A percentile compares a stretch with the other conserved stretches of the same genome.
Evolutionary conservation across 108 stramenopile species (phyloP).

Genomic region (Stephanodiscus triporus): DNA sequence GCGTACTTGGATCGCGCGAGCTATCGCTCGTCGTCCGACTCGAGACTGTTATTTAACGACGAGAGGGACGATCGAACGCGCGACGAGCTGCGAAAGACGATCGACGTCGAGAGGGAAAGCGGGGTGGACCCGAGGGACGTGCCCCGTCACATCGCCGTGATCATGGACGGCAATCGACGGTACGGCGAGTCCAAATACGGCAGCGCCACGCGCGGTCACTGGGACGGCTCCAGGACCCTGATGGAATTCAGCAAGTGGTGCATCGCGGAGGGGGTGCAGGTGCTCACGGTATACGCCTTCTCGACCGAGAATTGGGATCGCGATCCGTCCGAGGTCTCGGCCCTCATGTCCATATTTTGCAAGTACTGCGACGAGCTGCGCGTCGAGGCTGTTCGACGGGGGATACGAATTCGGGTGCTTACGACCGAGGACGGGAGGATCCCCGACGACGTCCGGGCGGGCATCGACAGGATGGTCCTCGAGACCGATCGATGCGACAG

Average conservation of each 20-base stretch:
- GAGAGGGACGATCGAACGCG: conserved; percentile 47
- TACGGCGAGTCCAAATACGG: conserved; percentile 83
- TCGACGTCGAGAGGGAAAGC: conserved; percentile 50
- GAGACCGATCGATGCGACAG: conserved; percentile 59
- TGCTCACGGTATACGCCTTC: conserved; percentile 96
- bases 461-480: conserved; percentile 57
- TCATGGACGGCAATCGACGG: conserved; percentile 99
- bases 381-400: conserved; percentile 78
- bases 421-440: conserved; percentile 73
- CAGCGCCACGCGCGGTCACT: conserved; percentile 85
- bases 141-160: conserved; percentile 86
- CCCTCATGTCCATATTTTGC: conserved; percentile 85
- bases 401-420: conserved; percentile 80
- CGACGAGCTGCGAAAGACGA: conserved; percentile 20
- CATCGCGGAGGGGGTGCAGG: conserved; percentile 71
- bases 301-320: conserved; percentile 98
- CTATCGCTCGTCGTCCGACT: not conserved
- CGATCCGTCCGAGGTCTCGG: conserved; percentile 76
- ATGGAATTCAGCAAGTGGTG: conserved; percentile 95
- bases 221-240: conserved; percentile 90
- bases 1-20: conserved; percentile 2
- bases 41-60: conserved; percentile 9
- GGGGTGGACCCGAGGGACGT: conserved; percentile 51
- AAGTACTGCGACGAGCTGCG: conserved; percentile 88
- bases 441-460: conserved; percentile 56